A percentile compares a stretch with the other conserved stretches of the same genome.
phyloP scores from a whole-genome alignment of 2,329 filamentous ascomycete species.

The Ceratocystis harringtonii region DNA sequence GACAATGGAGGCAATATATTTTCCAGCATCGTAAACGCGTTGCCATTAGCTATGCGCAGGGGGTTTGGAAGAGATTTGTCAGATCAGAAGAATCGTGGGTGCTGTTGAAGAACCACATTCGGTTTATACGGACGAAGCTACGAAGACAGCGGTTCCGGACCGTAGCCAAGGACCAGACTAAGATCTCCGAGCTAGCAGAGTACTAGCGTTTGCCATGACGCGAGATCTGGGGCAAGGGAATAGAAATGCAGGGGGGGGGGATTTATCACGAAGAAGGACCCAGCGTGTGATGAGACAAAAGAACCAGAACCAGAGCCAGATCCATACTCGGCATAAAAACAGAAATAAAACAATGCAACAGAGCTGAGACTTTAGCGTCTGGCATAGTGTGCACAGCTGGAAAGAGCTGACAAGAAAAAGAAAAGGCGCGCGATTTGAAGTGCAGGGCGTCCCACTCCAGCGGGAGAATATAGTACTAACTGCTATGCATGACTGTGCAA shows the following conservation, averaged over 20 bases:
- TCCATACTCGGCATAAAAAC: not conserved
- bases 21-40: slow-evolving; percentile 1
- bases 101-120: slow-evolving; percentile 14
- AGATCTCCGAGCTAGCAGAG: not conserved
- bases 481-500: too few relatives aligned
- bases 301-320: not conserved
- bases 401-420: too few relatives aligned
- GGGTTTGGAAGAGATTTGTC: slow-evolving; percentile 7
- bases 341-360: not conserved
- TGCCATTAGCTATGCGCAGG: slow-evolving; percentile 9
- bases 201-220: not conserved
- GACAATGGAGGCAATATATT: not conserved
- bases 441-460: too few relatives aligned
- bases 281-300: not conserved
- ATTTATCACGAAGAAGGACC: not conserved
- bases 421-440: too few relatives aligned
- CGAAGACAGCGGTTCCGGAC: slow-evolving; percentile 5
- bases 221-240: not conserved
- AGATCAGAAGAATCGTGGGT: slow-evolving; percentile 8
- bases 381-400: too few relatives aligned
- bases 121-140: not conserved
- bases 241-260: not conserved
- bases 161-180: not conserved
- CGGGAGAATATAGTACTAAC: too few relatives aligned
- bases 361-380: not conserved